Percentiles rank a stretch among this genome's conserved stretches.
Evolutionary conservation across 257 asterid genomes (phyloP).

Genomic region (Ocimum tenuiflorum): DNA sequence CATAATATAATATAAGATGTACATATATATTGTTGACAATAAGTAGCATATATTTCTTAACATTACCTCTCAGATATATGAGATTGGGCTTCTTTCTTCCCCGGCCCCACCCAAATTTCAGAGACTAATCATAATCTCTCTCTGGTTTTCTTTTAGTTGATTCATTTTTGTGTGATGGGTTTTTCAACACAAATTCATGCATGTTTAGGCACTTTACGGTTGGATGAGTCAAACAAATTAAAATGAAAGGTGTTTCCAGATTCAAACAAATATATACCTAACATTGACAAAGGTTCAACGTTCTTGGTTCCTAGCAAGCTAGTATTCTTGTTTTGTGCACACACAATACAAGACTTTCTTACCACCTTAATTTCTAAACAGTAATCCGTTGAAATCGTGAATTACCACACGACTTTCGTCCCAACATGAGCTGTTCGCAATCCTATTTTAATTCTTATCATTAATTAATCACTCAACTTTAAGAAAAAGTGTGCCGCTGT

Average conservation of each 20-base stretch:
- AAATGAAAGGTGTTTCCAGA: slow-evolving; percentile 14
- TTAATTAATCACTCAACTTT: neutral
- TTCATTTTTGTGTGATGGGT: no score
- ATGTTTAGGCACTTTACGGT: slow-evolving; percentile 2
- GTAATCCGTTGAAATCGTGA: slow-evolving; percentile 3
- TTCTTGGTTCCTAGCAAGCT: neutral
- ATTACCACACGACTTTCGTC: slow-evolving; percentile 13
- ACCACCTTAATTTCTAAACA: slow-evolving; percentile 5
- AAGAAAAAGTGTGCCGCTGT: neutral
- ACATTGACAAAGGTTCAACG: slow-evolving; percentile 18
- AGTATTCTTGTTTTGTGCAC: slow-evolving; percentile 3
- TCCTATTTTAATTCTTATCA: neutral
- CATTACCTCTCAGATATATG: no score
- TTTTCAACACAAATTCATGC: slow-evolving; percentile 16
- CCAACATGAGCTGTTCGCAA: slow-evolving; percentile 10
- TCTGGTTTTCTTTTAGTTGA: no score
- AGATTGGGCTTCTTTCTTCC: no score
- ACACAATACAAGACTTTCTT: slow-evolving; percentile 13
- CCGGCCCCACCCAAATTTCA: no score
- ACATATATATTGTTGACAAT: no score
- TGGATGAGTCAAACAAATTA: slow-evolving; percentile 2
- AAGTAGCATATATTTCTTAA: no score
- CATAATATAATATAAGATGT: no score
- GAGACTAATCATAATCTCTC: no score
- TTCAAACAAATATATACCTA: slow-evolving; percentile 26